Evolutionary conservation across 108 stramenopile genomes (phyloP).

Genomic region (Parmales sp.): DNA sequence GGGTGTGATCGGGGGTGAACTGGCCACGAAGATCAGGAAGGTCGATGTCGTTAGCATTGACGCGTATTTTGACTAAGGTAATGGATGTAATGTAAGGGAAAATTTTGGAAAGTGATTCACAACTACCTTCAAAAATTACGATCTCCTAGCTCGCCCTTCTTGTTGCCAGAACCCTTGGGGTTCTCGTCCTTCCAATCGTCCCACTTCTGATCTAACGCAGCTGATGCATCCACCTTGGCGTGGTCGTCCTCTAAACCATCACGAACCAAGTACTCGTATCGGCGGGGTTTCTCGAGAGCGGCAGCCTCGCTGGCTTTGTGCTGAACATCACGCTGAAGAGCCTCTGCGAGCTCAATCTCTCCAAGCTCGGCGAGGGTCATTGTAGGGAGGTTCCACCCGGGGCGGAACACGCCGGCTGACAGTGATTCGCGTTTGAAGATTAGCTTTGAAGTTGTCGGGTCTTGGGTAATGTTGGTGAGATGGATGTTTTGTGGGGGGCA

Average conservation of each 20-base stretch:
- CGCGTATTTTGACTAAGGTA: not conserved
- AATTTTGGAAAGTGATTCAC: too few species aligned
- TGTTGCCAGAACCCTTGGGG: constrained; percentile 90
- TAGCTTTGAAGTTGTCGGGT: constrained; percentile 52
- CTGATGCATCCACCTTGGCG: constrained; percentile 68
- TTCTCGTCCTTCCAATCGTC: constrained; percentile 93
- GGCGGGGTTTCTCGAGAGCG: constrained; percentile 34
- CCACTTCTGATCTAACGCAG: constrained; percentile 80
- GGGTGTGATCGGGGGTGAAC: not conserved
- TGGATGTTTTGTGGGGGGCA: constrained; percentile 37
- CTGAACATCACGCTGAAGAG: constrained; percentile 54
- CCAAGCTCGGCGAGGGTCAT: constrained; percentile 87
- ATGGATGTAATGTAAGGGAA: too few species aligned
- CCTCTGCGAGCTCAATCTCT: constrained; percentile 68
- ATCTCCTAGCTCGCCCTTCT: constrained; percentile 76
- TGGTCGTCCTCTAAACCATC: constrained; percentile 86
- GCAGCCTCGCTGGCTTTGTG: constrained; percentile 58
- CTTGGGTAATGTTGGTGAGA: constrained; percentile 59
- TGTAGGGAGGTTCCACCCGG: constrained; percentile 86
- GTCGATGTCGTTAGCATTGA: not conserved
- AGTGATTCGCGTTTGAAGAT: constrained; percentile 61
- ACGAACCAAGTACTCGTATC: constrained; percentile 73
- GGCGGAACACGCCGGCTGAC: constrained; percentile 74
- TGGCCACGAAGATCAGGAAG: not conserved
- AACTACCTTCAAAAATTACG: constrained; percentile 75